Conservation (phyloP, 2,329 filamentous ascomycete genomes). For the Kalaharituber pfeilii region DNA sequence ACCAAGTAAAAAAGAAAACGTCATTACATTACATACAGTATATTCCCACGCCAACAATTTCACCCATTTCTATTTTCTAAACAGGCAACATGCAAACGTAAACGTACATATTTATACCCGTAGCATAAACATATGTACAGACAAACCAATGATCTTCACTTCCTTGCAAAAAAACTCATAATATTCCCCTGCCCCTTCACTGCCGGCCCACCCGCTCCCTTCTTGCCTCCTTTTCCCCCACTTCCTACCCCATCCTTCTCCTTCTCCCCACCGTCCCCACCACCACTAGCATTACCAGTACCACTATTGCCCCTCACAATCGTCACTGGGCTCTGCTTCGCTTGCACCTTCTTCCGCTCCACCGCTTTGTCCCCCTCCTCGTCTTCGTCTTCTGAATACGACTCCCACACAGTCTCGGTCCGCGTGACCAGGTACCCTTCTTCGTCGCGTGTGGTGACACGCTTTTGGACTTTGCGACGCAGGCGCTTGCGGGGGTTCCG, state of each 20-base stretch:
- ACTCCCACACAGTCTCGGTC: constrained; percentile 75
- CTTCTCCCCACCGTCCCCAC: too few relatives aligned
- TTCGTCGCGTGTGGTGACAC: constrained; percentile 70
- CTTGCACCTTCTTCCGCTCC: constrained; percentile 7
- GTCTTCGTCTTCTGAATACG: constrained; percentile 78
- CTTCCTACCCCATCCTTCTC: constrained; percentile 36
- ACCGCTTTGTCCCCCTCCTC: constrained; percentile 23
- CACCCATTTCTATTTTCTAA: neutral
- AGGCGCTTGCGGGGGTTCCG: constrained; percentile 34
- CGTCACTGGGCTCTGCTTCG: neutral
- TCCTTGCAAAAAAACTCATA: constrained; percentile 84
- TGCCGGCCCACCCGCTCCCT: constrained; percentile 31
- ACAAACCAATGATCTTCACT: constrained; percentile 30
- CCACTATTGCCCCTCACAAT: too few relatives aligned
- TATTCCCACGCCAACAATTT: constrained; percentile 1
- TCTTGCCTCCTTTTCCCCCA: constrained; percentile 40
- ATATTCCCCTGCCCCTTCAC: constrained; percentile 54
- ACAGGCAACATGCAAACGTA: too few relatives aligned
- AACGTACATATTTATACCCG: too few relatives aligned
- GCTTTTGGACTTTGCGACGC: constrained; percentile 66
- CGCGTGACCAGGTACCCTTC: constrained; percentile 83
- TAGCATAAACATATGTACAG: too few relatives aligned
- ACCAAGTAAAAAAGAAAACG: too few relatives aligned
- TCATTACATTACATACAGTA: too few relatives aligned
- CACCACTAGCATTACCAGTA: too few relatives aligned